These are phyloP conservation scores for Epichloe glyceriae DNA, from an alignment of 2,329 filamentous ascomycete species.

Conservation along the genomic window DNA sequence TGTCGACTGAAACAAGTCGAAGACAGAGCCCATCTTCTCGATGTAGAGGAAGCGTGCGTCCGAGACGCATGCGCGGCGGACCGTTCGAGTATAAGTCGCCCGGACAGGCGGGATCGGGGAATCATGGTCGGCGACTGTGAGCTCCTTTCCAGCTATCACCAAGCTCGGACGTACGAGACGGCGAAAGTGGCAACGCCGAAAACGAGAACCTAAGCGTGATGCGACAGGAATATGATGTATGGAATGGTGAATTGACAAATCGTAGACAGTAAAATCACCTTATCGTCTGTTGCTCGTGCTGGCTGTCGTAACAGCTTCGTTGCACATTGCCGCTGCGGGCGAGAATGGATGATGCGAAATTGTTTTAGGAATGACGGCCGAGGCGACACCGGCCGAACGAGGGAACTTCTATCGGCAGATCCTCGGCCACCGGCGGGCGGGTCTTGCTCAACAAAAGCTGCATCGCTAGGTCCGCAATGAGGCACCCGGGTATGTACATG, in stretches of 20 bases:
- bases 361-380: conserved; percentile 19
- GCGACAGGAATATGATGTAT: not conserved
- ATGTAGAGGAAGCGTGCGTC: conserved; percentile 11
- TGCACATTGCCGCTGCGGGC: conserved; percentile 21
- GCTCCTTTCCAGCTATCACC: conserved; percentile 1
- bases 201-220: not conserved
- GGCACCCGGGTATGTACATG: no score
- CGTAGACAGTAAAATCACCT: not conserved
- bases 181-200: not conserved
- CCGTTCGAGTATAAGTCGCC: conserved; percentile 25
- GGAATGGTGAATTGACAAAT: not conserved
- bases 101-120: conserved; percentile 26
- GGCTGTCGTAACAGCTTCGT: conserved; percentile 13
- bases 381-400: conserved; percentile 7
- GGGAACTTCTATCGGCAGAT: conserved; percentile 21
- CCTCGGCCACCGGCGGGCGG: conserved; percentile 8
- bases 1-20: conserved; percentile 16
- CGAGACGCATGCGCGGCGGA: conserved; percentile 17
- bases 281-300: conserved; percentile 6
- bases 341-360: conserved; percentile 9
- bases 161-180: conserved; percentile 5
- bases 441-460: not conserved
- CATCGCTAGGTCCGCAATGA: no score
- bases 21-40: conserved; percentile 16
- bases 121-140: conserved; percentile 21